Evolutionary conservation across 2,329 filamentous ascomycete species (phyloP).

Genomic region (Cryphonectria naterciae): DNA sequence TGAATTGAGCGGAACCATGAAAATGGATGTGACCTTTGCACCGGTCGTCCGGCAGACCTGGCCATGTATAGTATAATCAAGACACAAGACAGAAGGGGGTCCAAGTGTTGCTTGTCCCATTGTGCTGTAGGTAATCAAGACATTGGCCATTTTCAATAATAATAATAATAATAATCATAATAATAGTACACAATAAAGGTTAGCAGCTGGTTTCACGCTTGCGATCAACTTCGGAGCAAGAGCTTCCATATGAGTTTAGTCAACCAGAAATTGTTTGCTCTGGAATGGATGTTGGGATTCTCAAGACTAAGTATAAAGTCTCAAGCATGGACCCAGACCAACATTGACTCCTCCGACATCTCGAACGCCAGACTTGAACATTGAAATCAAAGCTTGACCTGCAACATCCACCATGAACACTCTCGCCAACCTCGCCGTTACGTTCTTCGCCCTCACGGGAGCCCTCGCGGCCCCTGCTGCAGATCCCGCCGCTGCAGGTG

Average conservation of each 20-base stretch:
- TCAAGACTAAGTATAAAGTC: not conserved
- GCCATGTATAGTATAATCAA: not conserved
- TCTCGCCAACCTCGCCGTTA: constrained; percentile 33
- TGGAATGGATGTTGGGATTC: not conserved
- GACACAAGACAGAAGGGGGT: not conserved
- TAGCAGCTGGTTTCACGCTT: not conserved
- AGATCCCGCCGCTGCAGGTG: constrained; percentile 21
- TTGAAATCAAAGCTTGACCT: not conserved
- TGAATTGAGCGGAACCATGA: not conserved
- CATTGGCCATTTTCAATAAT: not conserved
- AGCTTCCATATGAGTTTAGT: not conserved
- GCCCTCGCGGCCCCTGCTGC: constrained; percentile 33
- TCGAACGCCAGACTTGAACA: not conserved
- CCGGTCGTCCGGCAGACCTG: not conserved
- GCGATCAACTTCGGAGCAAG: not conserved
- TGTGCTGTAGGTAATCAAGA: not conserved
- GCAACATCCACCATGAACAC: constrained; percentile 32
- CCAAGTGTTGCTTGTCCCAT: not conserved
- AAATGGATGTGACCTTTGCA: not conserved
- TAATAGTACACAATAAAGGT: not conserved
- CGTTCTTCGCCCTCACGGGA: constrained; percentile 33
- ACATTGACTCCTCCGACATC: not conserved
- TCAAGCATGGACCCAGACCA: not conserved
- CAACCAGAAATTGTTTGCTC: not conserved
- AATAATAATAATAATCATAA: no score